These are phyloP conservation scores for Hsuehochloa calcarea DNA, from an alignment of 176 grass and related monocot genomes.

Conservation along the genomic window DNA sequence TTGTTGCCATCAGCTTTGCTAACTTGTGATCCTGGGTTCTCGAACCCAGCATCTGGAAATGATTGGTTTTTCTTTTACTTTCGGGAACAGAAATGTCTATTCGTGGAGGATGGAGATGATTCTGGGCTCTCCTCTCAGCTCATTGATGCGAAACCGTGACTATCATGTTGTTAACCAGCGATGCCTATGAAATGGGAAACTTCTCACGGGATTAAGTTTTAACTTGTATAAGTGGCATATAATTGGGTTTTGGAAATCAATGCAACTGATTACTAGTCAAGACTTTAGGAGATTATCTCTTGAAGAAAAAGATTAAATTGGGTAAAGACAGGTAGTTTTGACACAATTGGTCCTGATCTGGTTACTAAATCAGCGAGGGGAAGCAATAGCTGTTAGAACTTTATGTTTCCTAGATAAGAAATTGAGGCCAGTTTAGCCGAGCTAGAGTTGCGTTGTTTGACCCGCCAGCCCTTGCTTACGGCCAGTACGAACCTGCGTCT, in stretches of 20 bases:
- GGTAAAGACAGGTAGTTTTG: neutral
- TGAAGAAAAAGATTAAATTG: neutral
- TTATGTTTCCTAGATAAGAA: no score
- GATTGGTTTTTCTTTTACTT: neutral
- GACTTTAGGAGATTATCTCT: neutral
- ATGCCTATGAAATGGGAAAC: neutral
- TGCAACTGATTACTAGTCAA: neutral
- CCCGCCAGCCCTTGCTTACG: no score
- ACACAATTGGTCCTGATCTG: neutral
- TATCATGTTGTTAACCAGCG: neutral
- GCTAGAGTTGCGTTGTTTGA: no score
- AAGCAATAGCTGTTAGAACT: no score
- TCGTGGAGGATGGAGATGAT: neutral
- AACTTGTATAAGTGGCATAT: neutral
- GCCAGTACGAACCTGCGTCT: no score
- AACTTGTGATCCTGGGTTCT: constrained; percentile 17
- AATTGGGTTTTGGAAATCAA: neutral
- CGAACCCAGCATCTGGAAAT: neutral
- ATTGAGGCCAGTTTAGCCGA: no score
- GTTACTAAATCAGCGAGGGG: neutral
- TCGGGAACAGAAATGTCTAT: neutral
- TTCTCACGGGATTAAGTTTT: neutral
- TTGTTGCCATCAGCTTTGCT: neutral
- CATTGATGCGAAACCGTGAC: neutral
- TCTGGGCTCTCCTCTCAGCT: neutral